phyloP scores from a whole-genome alignment of 768 basidiomycete genomes.

The Mycena belliarum region DNA sequence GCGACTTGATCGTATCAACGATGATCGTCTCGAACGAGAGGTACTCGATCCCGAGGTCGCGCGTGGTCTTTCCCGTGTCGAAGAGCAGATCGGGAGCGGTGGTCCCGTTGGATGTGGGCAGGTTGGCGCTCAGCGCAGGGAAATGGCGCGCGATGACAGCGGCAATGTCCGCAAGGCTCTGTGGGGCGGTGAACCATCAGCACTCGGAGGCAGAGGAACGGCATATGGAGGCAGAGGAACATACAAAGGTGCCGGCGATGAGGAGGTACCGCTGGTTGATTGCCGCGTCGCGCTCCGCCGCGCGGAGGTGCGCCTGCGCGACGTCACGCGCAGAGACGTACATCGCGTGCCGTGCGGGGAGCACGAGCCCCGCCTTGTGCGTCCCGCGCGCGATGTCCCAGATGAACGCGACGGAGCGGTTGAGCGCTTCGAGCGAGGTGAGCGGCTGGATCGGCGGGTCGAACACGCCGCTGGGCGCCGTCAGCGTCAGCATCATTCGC shows the following conservation, averaged over 20 bases:
- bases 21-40: not conserved
- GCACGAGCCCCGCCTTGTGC: not conserved
- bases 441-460: constrained; percentile 29
- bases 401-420: constrained; percentile 24
- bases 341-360: constrained; percentile 18
- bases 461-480: constrained; percentile 19
- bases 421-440: constrained; percentile 26
- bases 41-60: not conserved
- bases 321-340: constrained; percentile 42
- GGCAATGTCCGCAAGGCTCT: not conserved
- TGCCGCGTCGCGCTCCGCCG: constrained; percentile 45
- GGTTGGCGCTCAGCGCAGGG: not conserved
- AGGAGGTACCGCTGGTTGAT: constrained; percentile 45
- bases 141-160: not conserved
- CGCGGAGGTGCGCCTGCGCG: constrained; percentile 47
- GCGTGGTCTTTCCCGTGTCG: not conserved
- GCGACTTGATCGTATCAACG: not conserved
- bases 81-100: not conserved
- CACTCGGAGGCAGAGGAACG: too few species aligned
- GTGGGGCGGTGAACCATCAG: too few species aligned
- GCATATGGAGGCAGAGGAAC: not conserved
- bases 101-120: not conserved
- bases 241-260: not conserved
- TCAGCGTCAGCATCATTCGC: not conserved
- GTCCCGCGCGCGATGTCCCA: not conserved